Evolutionary conservation across 176 grass and related monocot species (phyloP).

Genomic region (Zoysia pacifica): DNA sequence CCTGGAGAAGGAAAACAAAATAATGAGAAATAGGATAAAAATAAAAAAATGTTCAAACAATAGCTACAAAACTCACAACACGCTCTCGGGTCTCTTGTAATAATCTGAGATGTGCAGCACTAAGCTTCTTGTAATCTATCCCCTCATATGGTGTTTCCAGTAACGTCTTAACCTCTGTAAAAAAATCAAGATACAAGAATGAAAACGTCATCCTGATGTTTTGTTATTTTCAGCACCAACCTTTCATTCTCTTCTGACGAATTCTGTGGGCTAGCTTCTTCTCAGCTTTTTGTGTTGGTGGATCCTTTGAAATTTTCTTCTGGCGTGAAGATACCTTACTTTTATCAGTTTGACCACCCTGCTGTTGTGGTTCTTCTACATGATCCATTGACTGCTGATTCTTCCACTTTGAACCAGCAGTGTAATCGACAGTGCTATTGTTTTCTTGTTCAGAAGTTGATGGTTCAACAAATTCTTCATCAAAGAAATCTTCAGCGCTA

Average conservation of each 20-base stretch:
- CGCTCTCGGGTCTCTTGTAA: constrained; percentile 52
- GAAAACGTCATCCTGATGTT: constrained; percentile 13
- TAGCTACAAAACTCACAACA: constrained; percentile 32
- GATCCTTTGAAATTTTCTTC: constrained; percentile 50
- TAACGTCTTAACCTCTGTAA: constrained; percentile 54
- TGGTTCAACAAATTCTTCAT: constrained; percentile 36
- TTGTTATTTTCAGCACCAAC: constrained; percentile 39
- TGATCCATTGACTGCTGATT: constrained; percentile 32
- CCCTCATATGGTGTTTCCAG: constrained; percentile 51
- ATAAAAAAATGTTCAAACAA: constrained; percentile 9
- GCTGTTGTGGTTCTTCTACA: constrained; percentile 35
- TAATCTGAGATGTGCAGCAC: constrained; percentile 53
- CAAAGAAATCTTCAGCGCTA: constrained; percentile 32
- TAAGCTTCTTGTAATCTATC: constrained; percentile 61
- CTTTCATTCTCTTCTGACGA: constrained; percentile 54
- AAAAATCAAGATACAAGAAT: constrained; percentile 26
- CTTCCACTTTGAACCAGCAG: constrained; percentile 33
- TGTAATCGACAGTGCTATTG: constrained; percentile 46
- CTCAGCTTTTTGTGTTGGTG: constrained; percentile 25
- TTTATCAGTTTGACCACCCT: constrained; percentile 45
- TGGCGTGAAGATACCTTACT: constrained; percentile 15
- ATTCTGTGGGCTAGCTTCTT: constrained; percentile 60
- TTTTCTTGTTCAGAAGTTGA: constrained; percentile 36
- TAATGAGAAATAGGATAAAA: constrained; percentile 18
- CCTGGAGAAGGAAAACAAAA: constrained; percentile 44